Base-by-base conservation (phyloP, 768 basidiomycete species). In the Trametes cingulata region DNA sequence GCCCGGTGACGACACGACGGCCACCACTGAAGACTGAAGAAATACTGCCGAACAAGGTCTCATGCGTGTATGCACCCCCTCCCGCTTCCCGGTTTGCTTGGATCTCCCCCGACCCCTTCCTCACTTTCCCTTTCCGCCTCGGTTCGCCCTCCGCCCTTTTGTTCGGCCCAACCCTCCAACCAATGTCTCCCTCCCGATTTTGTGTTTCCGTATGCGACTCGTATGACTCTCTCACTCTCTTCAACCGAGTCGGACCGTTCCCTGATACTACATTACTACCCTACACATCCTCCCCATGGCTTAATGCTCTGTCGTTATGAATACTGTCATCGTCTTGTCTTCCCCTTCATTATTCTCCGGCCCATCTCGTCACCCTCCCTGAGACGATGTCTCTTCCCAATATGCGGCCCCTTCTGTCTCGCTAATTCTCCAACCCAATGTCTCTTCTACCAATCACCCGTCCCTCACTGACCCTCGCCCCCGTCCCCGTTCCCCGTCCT, bases 221-320 rank as follows among this genome's bases (percentile, higher is more conserved):
- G 19, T 27, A 25, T 52, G 49, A 46, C 36, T 40, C 29, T 39
- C n/a, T n/a, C n/a, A 14, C 42, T 24, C 29, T 46, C 29, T 33
- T 10, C 12, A 42, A n/a, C 56, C 52, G 46, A 49, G 54, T 53
- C 24, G 56, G 56, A 58, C 56, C 52, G 41, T 58, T 58, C 35
- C 24, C n/a, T n/a, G n/a, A 43, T 40, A 62, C 29, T 33, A 33
- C 29, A 33, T 33, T 24, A 27, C 56, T 63, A 58, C 33, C 4
- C 41, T 54, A 58, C 36, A 58, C 36, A 24, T 39, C 50, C 35
- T 24, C 15, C 22, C n/a, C n/a, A n/a, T n/a, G 40, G 22, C 24
- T 37, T 63, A 63, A 52, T 61, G 48, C 42, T 51, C 37, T 56
- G 54, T 56, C 39, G 29, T 45, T 59, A 51, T 48, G 52, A 27